A percentile compares a stretch with the other conserved stretches of the same genome.
Evolutionary conservation across 768 basidiomycete species (phyloP).

Genomic region (Leucocoprinus sp.): DNA sequence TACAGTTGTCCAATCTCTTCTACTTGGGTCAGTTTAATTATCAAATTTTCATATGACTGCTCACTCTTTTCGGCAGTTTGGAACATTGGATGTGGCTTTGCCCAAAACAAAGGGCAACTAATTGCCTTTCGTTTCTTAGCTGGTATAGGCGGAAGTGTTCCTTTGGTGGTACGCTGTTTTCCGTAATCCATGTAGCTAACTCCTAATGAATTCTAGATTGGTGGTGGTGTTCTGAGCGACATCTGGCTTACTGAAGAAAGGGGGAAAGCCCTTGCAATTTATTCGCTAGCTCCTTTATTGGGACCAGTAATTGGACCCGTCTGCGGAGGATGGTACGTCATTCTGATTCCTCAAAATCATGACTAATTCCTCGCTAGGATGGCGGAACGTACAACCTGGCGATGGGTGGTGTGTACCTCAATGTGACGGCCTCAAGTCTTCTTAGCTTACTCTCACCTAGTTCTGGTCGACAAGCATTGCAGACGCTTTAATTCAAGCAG

Average conservation of each 20-base stretch:
- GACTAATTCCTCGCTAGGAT: slow-evolving; percentile 31
- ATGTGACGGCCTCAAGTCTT: too few relatives aligned
- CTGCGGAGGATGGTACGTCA: slow-evolving; percentile 46
- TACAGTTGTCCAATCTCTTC: slow-evolving; percentile 59
- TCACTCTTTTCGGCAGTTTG: slow-evolving; percentile 31
- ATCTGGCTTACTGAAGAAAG: slow-evolving; percentile 54
- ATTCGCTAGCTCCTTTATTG: slow-evolving; percentile 55
- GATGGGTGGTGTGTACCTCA: slow-evolving; percentile 50
- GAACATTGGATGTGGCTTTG: slow-evolving; percentile 61
- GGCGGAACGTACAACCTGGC: slow-evolving; percentile 55
- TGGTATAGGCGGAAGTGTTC: slow-evolving; percentile 68
- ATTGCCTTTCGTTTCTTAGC: slow-evolving; percentile 63
- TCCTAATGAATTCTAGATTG: slow-evolving; percentile 28
- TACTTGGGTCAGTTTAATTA: slow-evolving; percentile 40
- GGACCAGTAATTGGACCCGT: slow-evolving; percentile 60
- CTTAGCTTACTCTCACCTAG: slow-evolving; percentile 17
- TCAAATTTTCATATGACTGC: background rate
- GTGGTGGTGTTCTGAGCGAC: slow-evolving; percentile 60
- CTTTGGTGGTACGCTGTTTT: slow-evolving; percentile 45
- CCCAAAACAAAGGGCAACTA: slow-evolving; percentile 46
- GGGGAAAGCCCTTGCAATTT: slow-evolving; percentile 56
- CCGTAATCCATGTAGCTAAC: slow-evolving; percentile 28
- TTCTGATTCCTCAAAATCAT: background rate
- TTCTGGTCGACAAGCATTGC: slow-evolving; percentile 64
- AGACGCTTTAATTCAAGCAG: slow-evolving; percentile 43